phyloP scores from a whole-genome alignment of 2,329 filamentous ascomycete genomes.

The Sporothrix pseudoabietina region DNA sequence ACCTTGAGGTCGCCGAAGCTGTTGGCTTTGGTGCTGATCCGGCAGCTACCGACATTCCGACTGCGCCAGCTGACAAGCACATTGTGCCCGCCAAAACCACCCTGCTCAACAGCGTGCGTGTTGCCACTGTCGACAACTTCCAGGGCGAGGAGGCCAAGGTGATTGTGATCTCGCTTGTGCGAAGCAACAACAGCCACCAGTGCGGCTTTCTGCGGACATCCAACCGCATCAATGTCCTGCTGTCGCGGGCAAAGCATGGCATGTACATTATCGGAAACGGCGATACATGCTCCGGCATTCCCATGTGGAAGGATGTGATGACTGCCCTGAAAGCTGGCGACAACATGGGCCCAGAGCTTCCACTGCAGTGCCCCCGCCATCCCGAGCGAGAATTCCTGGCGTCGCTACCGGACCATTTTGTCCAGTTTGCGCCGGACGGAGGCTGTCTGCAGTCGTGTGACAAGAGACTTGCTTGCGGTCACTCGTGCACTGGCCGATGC shows the following conservation, averaged over 20 bases:
- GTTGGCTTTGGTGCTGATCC: slow-evolving; percentile 42
- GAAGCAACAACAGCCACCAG: slow-evolving; percentile 62
- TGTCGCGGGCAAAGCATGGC: slow-evolving; percentile 67
- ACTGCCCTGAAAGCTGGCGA: slow-evolving; percentile 50
- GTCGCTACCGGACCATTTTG: slow-evolving; percentile 60
- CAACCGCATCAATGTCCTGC: slow-evolving; percentile 70
- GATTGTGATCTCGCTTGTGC: slow-evolving; percentile 68
- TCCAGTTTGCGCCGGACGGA: slow-evolving; percentile 59
- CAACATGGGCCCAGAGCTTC: slow-evolving; percentile 54
- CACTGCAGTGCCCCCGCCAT: slow-evolving; percentile 64
- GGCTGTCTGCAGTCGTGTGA: slow-evolving; percentile 59
- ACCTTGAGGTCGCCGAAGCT: slow-evolving; percentile 46
- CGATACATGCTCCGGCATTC: slow-evolving; percentile 56
- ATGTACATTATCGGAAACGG: slow-evolving; percentile 72
- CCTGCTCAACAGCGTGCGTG: slow-evolving; percentile 52
- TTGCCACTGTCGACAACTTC: slow-evolving; percentile 74
- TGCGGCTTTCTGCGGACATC: slow-evolving; percentile 67
- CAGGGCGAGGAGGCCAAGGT: slow-evolving; percentile 76
- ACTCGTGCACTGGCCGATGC: slow-evolving; percentile 50
- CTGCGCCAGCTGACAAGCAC: neutral
- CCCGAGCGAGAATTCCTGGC: slow-evolving; percentile 53
- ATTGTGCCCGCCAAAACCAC: slow-evolving; percentile 43
- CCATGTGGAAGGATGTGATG: slow-evolving; percentile 66
- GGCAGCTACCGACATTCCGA: slow-evolving; percentile 29
- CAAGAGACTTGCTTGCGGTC: slow-evolving; percentile 52